Evolutionary conservation across 331 rosid species (phyloP).

Genomic region (Rhamnella rubrinervis): DNA sequence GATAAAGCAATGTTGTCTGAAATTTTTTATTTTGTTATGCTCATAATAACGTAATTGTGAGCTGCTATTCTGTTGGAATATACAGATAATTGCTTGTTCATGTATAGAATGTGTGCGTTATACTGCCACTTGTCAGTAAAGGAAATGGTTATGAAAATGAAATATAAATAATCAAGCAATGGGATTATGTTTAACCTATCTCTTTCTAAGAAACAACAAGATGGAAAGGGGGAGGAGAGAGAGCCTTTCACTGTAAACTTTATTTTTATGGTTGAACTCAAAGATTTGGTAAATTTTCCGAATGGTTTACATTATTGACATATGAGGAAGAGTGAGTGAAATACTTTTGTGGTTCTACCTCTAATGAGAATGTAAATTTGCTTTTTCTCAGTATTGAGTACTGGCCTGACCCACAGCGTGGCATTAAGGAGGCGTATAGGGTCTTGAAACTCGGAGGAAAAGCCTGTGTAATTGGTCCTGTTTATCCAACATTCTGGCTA

Average conservation of each 20-base stretch:
- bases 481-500: constrained; percentile 83
- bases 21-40: no score
- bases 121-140: no score
- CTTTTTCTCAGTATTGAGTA: constrained; percentile 74
- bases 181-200: neutral
- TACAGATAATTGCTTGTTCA: no score
- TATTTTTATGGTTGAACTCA: neutral
- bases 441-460: constrained; percentile 86
- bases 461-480: constrained; percentile 88
- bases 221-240: neutral
- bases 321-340: neutral
- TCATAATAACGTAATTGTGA: no score
- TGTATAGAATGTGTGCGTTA: no score
- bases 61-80: no score
- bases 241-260: neutral
- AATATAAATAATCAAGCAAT: no score
- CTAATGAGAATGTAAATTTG: constrained; percentile 26
- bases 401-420: constrained; percentile 98
- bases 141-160: no score
- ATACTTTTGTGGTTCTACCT: neutral
- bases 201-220: neutral
- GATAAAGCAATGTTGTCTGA: no score
- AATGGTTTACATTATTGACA: neutral
- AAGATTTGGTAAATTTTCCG: neutral
- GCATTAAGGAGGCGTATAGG: constrained; percentile 91